Percentiles rank a stretch among this genome's conserved stretches.
These are phyloP conservation scores for Talaromyces amestolkiae DNA, from an alignment of 2,329 filamentous ascomycete genomes.

Conservation along the genomic window DNA sequence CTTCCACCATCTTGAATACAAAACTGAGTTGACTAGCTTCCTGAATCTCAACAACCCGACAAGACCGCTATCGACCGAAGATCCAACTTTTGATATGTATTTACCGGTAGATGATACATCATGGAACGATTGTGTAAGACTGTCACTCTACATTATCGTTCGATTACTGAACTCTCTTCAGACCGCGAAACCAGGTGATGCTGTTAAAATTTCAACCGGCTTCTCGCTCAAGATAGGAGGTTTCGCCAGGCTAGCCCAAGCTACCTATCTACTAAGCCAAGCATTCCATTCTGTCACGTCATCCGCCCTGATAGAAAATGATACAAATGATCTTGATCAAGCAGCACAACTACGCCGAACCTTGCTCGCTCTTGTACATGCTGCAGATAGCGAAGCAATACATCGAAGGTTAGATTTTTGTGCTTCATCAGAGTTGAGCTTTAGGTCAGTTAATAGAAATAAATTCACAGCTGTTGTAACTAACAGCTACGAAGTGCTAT, in stretches of 20 bases:
- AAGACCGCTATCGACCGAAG: background rate
- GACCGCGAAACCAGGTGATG: background rate
- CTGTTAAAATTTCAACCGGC: background rate
- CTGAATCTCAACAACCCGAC: background rate
- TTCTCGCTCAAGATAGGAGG: background rate
- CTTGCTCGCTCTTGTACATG: background rate
- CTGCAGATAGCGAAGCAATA: background rate
- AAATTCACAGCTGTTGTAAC: background rate
- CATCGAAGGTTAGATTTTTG: background rate
- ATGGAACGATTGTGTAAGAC: constrained; percentile 1
- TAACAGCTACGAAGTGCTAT: background rate
- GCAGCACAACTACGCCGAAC: background rate
- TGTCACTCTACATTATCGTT: background rate
- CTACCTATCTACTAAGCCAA: background rate
- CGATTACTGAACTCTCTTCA: background rate
- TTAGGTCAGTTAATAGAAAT: background rate
- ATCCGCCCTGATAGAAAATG: background rate
- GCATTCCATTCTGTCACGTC: background rate
- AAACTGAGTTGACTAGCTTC: background rate
- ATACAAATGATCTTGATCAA: background rate
- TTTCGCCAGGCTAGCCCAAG: background rate
- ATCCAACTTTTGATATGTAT: constrained; percentile 1
- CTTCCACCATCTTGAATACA: background rate
- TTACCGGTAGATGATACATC: constrained; percentile 1
- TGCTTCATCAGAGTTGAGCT: background rate